phyloP scores from a whole-genome alignment of 768 basidiomycete species.

The Suillus decipiens region DNA sequence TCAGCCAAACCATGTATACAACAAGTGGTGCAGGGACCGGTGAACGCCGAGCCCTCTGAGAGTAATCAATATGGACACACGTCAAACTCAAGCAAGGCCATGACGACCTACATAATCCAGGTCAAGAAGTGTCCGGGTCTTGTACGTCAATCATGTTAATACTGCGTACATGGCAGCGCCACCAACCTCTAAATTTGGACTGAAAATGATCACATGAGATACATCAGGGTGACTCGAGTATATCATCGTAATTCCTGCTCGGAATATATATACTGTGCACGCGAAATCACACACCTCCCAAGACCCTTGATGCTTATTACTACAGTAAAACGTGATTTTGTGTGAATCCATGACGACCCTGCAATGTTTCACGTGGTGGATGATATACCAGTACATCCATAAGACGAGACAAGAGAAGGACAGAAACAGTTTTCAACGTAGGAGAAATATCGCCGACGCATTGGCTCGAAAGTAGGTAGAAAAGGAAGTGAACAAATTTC shows the following conservation, averaged over 20 bases:
- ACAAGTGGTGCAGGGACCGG: slow-evolving; percentile 32
- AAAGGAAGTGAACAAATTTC: background rate
- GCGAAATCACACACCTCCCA: slow-evolving; percentile 52
- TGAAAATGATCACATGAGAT: slow-evolving; percentile 20
- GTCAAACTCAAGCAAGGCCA: background rate
- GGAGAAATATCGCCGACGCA: background rate
- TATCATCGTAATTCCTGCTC: slow-evolving; percentile 45
- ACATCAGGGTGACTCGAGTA: slow-evolving; percentile 48
- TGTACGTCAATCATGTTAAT: too few relatives aligned
- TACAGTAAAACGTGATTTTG: background rate
- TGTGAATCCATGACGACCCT: background rate
- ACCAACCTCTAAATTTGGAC: slow-evolving; percentile 50
- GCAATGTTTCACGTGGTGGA: background rate
- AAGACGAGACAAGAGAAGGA: too few relatives aligned
- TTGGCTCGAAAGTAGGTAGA: background rate
- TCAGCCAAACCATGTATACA: background rate
- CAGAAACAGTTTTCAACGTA: background rate
- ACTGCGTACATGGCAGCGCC: too few relatives aligned
- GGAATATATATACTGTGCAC: slow-evolving; percentile 45
- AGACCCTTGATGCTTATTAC: slow-evolving; percentile 31
- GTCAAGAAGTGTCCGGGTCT: too few relatives aligned
- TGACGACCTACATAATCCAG: too few relatives aligned
- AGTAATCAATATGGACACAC: slow-evolving; percentile 22
- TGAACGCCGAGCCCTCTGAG: slow-evolving; percentile 47
- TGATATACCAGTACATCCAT: background rate